Evolutionary conservation across 257 asterid genomes (phyloP).

Genomic region (Fraxinus excelsior): DNA sequence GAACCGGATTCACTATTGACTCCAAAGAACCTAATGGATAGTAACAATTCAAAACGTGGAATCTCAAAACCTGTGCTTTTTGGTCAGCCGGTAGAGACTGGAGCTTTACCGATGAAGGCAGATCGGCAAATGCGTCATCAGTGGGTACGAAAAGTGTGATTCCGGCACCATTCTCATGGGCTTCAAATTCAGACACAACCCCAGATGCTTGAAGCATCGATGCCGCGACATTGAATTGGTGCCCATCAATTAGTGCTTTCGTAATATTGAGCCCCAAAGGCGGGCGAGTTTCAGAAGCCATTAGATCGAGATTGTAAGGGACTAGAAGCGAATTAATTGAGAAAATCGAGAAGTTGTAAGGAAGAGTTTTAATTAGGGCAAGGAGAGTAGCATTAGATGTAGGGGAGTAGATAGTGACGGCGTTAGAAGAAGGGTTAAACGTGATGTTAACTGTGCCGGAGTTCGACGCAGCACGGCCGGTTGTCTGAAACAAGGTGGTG

Average conservation of each 20-base stretch:
- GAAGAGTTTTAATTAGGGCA: constrained; percentile 50
- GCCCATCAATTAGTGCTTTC: constrained; percentile 72
- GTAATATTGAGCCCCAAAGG: constrained; percentile 80
- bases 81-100: constrained; percentile 77
- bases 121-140: constrained; percentile 75
- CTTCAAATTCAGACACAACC: constrained; percentile 74
- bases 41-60: constrained; percentile 82
- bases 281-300: constrained; percentile 86
- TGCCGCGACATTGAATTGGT: constrained; percentile 82
- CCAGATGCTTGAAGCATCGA: constrained; percentile 85
- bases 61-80: constrained; percentile 69
- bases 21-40: constrained; percentile 82
- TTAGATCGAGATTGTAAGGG: constrained; percentile 62
- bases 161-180: constrained; percentile 84
- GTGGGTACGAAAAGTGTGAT: constrained; percentile 81
- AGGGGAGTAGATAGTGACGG: constrained; percentile 56
- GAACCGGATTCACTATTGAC: constrained; percentile 76
- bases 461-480: constrained; percentile 65
- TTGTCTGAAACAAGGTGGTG: constrained; percentile 71
- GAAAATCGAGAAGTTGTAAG: constrained; percentile 58
- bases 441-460: constrained; percentile 76
- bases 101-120: constrained; percentile 58
- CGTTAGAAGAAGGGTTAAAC: constrained; percentile 36
- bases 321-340: constrained; percentile 51
- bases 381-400: constrained; percentile 72